These are phyloP conservation scores for Hypoxylon fuscum DNA, from an alignment of 495 filamentous ascomycete species.

Conservation along the genomic window DNA sequence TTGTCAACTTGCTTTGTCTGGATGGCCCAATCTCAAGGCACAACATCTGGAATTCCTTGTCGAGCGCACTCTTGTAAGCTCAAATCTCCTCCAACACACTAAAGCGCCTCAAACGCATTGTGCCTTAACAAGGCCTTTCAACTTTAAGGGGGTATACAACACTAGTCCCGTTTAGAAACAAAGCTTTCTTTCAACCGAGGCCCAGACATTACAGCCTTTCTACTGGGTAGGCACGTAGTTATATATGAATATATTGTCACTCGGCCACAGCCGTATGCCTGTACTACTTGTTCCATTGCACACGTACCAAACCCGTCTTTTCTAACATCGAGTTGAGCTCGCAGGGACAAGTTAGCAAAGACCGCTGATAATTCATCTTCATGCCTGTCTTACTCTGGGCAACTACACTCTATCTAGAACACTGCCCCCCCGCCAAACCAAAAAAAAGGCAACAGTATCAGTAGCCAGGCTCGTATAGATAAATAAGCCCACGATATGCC, in stretches of 20 bases:
- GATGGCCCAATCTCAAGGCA: no score
- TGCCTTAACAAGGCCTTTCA: slow-evolving; percentile 3
- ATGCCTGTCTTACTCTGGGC: no score
- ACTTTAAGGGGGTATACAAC: not conserved
- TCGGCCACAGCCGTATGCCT: not conserved
- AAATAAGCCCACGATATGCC: not conserved
- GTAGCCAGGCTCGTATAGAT: not conserved
- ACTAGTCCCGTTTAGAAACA: not conserved
- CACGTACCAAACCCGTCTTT: not conserved
- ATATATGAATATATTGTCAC: not conserved
- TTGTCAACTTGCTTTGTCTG: no score
- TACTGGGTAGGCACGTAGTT: not conserved
- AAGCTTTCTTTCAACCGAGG: not conserved
- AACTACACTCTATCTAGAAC: no score
- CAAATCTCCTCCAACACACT: not conserved
- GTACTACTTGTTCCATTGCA: not conserved
- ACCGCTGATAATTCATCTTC: not conserved
- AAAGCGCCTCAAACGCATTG: slow-evolving; percentile 13
- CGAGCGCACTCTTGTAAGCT: not conserved
- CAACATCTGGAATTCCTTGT: not conserved
- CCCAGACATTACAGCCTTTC: not conserved
- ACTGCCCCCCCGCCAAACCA: no score
- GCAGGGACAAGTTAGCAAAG: not conserved
- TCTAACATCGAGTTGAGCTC: not conserved
- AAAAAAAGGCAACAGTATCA: no score